These are phyloP conservation scores for Ceratocystis cubensis DNA, from an alignment of 2,329 filamentous ascomycete species.

Conservation along the genomic window DNA sequence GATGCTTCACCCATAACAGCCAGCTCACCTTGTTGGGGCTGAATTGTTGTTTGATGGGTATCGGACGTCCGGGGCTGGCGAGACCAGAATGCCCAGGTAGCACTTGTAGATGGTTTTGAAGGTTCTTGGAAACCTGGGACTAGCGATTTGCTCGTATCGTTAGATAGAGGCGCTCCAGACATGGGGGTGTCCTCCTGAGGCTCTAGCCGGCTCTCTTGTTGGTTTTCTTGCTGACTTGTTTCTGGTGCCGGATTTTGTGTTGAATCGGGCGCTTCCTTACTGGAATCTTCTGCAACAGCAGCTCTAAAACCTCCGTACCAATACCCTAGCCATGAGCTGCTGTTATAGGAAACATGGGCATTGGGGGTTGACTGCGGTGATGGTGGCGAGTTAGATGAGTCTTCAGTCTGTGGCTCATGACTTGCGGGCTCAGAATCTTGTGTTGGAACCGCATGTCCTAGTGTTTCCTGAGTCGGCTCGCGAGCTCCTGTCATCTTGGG, in stretches of 20 bases:
- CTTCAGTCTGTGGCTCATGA: neutral
- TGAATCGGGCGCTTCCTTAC: neutral
- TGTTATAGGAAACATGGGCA: neutral
- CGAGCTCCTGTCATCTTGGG: neutral
- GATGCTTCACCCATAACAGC: slow-evolving; percentile 47
- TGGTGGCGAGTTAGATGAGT: neutral
- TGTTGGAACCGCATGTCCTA: neutral
- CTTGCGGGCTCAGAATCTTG: neutral
- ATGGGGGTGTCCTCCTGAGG: neutral
- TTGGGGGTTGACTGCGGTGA: neutral
- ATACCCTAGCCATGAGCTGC: neutral
- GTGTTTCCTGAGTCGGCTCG: neutral
- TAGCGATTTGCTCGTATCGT: neutral
- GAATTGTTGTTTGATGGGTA: neutral
- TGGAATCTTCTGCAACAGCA: neutral
- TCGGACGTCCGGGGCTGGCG: slow-evolving; percentile 35
- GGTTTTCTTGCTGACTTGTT: neutral
- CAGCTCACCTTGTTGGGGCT: slow-evolving; percentile 36
- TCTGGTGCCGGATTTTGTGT: neutral
- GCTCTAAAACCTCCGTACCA: neutral
- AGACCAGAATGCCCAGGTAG: slow-evolving; percentile 76
- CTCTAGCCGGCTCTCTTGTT: neutral
- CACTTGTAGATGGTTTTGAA: slow-evolving; percentile 33
- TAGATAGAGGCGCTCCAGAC: neutral
- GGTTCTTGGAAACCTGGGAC: neutral